Conservation (phyloP, 129 eudicot species). For the Heracleum sosnowskyi region DNA sequence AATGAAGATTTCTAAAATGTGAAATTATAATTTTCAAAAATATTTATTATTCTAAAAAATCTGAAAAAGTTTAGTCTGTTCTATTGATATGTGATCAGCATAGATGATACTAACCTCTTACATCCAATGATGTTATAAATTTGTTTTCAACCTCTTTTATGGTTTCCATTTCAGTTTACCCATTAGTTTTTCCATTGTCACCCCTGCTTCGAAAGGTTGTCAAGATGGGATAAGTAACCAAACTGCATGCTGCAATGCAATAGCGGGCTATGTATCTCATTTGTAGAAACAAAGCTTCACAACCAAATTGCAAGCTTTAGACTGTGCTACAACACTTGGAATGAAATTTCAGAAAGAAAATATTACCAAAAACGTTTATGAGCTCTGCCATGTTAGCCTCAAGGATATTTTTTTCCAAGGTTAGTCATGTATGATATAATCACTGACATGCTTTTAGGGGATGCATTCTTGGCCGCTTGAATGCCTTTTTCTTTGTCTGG, state of each 20-base stretch:
- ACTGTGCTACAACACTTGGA: conserved; percentile 95
- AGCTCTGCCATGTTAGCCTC: conserved; percentile 70
- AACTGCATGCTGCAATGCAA: conserved; percentile 59
- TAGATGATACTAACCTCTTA: background rate
- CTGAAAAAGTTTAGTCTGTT: background rate
- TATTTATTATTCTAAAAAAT: no score
- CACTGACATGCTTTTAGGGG: no score
- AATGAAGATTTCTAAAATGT: no score
- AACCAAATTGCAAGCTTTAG: conserved; percentile 91
- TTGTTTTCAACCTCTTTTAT: no score
- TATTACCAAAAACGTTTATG: conserved; percentile 61
- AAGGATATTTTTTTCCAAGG: conserved; percentile 96
- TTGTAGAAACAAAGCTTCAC: conserved; percentile 85
- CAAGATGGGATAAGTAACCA: conserved; percentile 39
- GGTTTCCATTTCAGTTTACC: conserved; percentile 67
- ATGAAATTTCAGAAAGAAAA: conserved; percentile 62
- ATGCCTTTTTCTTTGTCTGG: no score
- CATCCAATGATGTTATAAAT: background rate
- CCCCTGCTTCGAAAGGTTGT: conserved; percentile 53
- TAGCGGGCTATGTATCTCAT: conserved; percentile 60
- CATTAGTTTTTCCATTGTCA: conserved; percentile 59
- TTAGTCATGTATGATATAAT: conserved; percentile 23
- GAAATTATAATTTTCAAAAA: background rate
- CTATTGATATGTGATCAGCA: background rate
- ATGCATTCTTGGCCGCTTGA: no score